Evolutionary conservation across 2,329 filamentous ascomycete genomes (phyloP), one percentile per base, ranked within the genome.

Genomic region (Oidium heveae): DNA sequence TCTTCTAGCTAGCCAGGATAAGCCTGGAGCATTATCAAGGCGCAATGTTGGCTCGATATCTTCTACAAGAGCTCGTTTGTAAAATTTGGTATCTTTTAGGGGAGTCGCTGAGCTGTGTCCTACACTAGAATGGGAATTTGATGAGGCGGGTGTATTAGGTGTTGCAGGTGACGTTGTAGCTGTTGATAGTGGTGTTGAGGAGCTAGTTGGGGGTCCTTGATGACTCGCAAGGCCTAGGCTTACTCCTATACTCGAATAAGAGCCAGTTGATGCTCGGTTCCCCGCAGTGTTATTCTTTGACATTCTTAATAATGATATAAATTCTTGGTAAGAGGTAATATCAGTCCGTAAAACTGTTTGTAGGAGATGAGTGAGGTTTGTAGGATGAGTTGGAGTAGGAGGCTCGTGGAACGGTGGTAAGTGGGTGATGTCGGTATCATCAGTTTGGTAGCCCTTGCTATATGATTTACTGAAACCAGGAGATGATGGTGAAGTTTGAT

Each of bases 31-130:
- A 2, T 79, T 75, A 66, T 98, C 91, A 3, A 98, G 75, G 44
- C 91, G 80, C 10, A 98, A 71, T 0, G 91, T 94, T 0, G 91
- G 91, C 65, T 98, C 91, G 55, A 98, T 86, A 63, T 98, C 91
- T 66, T 98, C 91, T 20, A 78, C 74, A 28, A 96, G 68, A 6
- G 80, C 81, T 50, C 91, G 80, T 70, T 96, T 96, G 70, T 89
- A 98, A 65, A 96, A 98, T 59, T 84, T 86, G 32, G 84, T 86
- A 55, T 96, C 91, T 64, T 91, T 94, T 43, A 98, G 70, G 4
- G 80, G 79, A 2, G 76, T 79, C 36, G 76, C 63, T 20, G 66
- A 65, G 46, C 65, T 65, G 18, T 63, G 64, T 12, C 58, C 63
- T 54, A 62, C 62, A 20, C 46, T 60, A 41, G 74, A 74, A 51